Evolutionary conservation across 352 stramenopile genomes (phyloP).

Genomic region (Pythium grandisporangium): DNA sequence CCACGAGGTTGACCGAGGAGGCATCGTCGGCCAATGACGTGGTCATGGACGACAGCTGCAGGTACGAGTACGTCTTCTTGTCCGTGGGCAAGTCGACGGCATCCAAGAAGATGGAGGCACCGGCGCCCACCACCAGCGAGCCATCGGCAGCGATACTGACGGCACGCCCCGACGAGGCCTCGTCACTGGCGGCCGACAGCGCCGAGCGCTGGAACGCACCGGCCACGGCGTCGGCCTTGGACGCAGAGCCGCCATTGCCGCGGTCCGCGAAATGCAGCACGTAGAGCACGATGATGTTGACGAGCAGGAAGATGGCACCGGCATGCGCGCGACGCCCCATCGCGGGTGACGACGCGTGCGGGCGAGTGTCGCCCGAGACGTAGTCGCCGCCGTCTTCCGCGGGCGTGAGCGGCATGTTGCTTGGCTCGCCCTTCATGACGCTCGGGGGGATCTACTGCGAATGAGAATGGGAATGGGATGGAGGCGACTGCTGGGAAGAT

Average conservation of each 20-base stretch:
- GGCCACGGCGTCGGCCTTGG: constrained; percentile 12
- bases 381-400: constrained; percentile 22
- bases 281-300: constrained; percentile 83
- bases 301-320: constrained; percentile 41
- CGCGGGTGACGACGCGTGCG: constrained; percentile 16
- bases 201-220: constrained; percentile 19
- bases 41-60: constrained; percentile 16
- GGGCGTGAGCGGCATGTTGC: constrained; percentile 41
- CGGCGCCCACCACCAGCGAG: constrained; percentile 40
- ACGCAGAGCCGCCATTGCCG: constrained; percentile 17
- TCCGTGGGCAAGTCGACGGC: constrained; percentile 31
- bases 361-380: constrained; percentile 3
- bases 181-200: constrained; percentile 7
- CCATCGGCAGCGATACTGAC: constrained; percentile 52
- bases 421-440: constrained; percentile 23
- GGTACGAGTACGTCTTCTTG: constrained; percentile 34
- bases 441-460: constrained; percentile 10
- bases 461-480: constrained; percentile 17
- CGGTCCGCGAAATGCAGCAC: constrained; percentile 72
- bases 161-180: constrained; percentile 31
- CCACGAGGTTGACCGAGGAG: constrained; percentile 48
- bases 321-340: constrained; percentile 19
- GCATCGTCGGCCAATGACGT: no score
- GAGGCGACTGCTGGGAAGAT: neutral
- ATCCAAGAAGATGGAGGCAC: constrained; percentile 62